A percentile compares a stretch with the other conserved stretches of the same genome.
Evolutionary conservation across 2,329 filamentous ascomycete species (phyloP).

Genomic region (Claviceps capensis): DNA sequence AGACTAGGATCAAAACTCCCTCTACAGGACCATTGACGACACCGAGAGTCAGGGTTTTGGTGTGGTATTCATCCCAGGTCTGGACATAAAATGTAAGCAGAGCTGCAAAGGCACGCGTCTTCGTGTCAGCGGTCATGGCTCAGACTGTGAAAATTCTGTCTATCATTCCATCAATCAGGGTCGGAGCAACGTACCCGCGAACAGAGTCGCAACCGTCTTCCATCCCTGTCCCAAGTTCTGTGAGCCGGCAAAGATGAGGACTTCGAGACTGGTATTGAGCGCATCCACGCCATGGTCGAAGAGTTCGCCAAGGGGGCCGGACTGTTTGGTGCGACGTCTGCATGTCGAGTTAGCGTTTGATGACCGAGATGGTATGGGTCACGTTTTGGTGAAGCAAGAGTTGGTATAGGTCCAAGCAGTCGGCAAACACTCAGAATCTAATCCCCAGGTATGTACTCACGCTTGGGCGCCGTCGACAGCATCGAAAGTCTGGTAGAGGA

Average conservation of each 20-base stretch:
- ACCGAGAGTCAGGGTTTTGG: slow-evolving; percentile 84
- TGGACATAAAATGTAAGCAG: slow-evolving; percentile 96
- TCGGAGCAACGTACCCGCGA: slow-evolving; percentile 46
- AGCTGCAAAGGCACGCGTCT: slow-evolving; percentile 32
- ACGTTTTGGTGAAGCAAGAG: background rate
- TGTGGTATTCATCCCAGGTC: slow-evolving; percentile 99
- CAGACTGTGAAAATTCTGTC: background rate
- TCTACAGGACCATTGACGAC: slow-evolving; percentile 91
- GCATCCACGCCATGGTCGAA: slow-evolving; percentile 98
- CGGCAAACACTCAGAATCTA: background rate
- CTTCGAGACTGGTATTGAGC: slow-evolving; percentile 87
- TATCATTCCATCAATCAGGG: background rate
- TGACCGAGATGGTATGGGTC: background rate
- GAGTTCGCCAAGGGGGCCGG: slow-evolving; percentile 84
- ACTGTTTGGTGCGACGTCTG: slow-evolving; percentile 77
- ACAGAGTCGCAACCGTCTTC: slow-evolving; percentile 72
- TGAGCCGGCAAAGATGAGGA: slow-evolving; percentile 77
- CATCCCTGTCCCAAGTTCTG: slow-evolving; percentile 91
- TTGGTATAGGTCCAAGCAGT: background rate
- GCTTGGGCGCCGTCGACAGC: slow-evolving; percentile 91
- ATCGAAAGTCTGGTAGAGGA: slow-evolving; percentile 97
- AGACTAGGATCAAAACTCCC: slow-evolving; percentile 72
- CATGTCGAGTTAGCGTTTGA: background rate
- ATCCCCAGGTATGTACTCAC: slow-evolving; percentile 35
- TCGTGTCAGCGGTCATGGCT: background rate